Base-by-base conservation (phyloP, 768 basidiomycete genomes). In the Lentinula detonsa region DNA sequence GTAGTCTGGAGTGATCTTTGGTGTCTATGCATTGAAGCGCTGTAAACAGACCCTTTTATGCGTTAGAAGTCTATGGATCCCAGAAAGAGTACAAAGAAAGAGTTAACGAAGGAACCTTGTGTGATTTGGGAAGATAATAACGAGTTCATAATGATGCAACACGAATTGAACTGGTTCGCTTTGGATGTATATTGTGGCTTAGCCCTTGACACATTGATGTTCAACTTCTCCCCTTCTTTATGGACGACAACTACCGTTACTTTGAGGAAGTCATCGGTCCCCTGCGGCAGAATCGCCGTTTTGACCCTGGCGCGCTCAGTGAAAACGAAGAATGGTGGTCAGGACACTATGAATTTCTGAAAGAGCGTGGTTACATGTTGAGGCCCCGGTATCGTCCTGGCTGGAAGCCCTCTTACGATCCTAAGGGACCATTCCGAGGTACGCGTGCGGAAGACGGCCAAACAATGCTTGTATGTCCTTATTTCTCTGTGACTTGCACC, bases 371-470 rank as follows among this genome's bases (percentile, higher is more conserved):
- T 28, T 67, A 68, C 45, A 31, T 61, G 21, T 48, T 67, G 43
- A 45, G 68, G 37, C 54, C 39, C 13, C 46, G 66, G n/a, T 67
- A 65, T 51, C 28, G 35, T 21, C 64, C 68, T 8, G 67, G 56
- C 16, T 69, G 67, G 67, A 18, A 50, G 46, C 60, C 69, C 1
- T 65, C 69, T 8, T 70, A 66, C 66, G 34, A 28, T 52, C 42
- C 33, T 6, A 31, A n/a, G 0, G 10, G 11, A 28, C 28, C 28
- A 10, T 28, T 28, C 0, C 28, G 28, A 28, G 28, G 28, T 28
- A 28, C 28, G 28, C 28, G 28, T 5, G 9, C 39, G 5, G 40
- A 57, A 28, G 56, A 57, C 23, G 56, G 42, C 28, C 56, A 57
- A 16, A 28, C 28, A 28, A 28, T 5, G 28, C 18, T 13, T 13